A percentile compares a stretch with the other conserved stretches of the same genome.
phyloP scores from a whole-genome alignment of 768 basidiomycete genomes.

The Antrodiella citrinella region DNA sequence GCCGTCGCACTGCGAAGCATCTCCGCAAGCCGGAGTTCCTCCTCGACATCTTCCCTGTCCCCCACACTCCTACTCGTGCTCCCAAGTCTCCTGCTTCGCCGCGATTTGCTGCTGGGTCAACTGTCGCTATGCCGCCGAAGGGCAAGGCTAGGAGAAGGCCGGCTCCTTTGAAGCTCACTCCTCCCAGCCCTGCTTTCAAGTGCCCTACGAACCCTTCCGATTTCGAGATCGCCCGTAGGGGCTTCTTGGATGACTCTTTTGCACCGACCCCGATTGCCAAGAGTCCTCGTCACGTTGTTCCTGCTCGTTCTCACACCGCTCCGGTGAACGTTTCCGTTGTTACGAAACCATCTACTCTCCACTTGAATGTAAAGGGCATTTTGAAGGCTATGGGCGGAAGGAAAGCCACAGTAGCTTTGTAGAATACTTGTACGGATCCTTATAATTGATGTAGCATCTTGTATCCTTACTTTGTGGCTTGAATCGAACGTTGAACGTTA shows the following conservation, averaged over 20 bases:
- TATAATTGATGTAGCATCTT: no score
- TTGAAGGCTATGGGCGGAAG: slow-evolving; percentile 24
- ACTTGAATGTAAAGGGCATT: slow-evolving; percentile 23
- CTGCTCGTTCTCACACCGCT: slow-evolving; percentile 8
- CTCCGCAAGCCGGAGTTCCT: slow-evolving; percentile 30
- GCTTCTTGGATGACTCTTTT: slow-evolving; percentile 40
- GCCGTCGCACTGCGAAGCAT: slow-evolving; percentile 28
- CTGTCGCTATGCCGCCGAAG: slow-evolving; percentile 5
- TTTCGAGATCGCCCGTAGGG: slow-evolving; percentile 24
- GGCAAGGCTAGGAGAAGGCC: slow-evolving; percentile 32
- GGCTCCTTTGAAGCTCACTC: slow-evolving; percentile 33
- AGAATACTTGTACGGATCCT: no score
- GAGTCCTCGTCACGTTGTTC: neutral
- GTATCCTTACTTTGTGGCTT: no score
- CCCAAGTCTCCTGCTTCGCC: slow-evolving; percentile 10
- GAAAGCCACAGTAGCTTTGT: slow-evolving; percentile 13
- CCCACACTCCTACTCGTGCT: slow-evolving; percentile 13
- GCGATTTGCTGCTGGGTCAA: slow-evolving; percentile 11
- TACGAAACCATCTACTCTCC: slow-evolving; percentile 11
- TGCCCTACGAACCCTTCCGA: slow-evolving; percentile 30
- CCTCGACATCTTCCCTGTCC: slow-evolving; percentile 25
- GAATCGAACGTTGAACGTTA: no score
- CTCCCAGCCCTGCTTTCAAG: slow-evolving; percentile 23
- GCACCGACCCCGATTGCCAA: slow-evolving; percentile 20
- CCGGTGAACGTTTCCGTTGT: slow-evolving; percentile 14